Conservation (phyloP, 1,284 basidiomycete species). For the Chondrostereum purpureum region DNA sequence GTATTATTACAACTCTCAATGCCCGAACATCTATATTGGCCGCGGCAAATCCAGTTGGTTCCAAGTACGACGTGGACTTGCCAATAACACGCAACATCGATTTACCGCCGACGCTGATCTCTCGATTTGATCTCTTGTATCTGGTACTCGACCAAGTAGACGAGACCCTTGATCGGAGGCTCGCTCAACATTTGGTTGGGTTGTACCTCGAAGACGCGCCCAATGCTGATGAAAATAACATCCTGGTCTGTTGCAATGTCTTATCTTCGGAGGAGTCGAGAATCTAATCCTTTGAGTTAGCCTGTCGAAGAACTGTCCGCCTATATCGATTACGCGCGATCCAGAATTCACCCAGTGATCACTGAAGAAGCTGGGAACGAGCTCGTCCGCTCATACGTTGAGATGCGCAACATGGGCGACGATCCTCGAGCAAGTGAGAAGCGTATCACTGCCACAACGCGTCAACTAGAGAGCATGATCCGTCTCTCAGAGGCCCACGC, state of each 20-base stretch:
- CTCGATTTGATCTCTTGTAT: conserved; percentile 97
- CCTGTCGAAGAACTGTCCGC: conserved; percentile 86
- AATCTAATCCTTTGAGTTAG: too few species aligned
- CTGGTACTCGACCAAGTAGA: conserved; percentile 95
- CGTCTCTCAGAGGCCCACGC: conserved; percentile 97
- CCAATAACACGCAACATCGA: conserved; percentile 89
- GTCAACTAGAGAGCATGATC: conserved; percentile 97
- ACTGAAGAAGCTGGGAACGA: conserved; percentile 82
- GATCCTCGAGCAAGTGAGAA: conserved; percentile 86
- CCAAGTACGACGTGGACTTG: conserved; percentile 87
- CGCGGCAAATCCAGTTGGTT: conserved; percentile 95
- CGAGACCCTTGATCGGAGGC: conserved; percentile 80
- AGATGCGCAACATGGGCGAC: conserved; percentile 87
- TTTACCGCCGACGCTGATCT: conserved; percentile 95
- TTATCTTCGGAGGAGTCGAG: too few species aligned
- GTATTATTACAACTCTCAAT: conserved; percentile 97
- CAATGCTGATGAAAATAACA: conserved; percentile 60
- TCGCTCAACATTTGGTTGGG: conserved; percentile 91
- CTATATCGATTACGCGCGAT: conserved; percentile 91
- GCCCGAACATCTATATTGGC: conserved; percentile 96
- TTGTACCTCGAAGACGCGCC: conserved; percentile 92
- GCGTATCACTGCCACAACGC: conserved; percentile 95
- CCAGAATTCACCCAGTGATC: conserved; percentile 88
- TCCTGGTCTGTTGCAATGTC: conserved; percentile 52
- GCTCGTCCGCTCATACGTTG: conserved; percentile 87